phyloP scores from a whole-genome alignment of 495 filamentous ascomycete genomes.

The Aspergillus asperescens region DNA sequence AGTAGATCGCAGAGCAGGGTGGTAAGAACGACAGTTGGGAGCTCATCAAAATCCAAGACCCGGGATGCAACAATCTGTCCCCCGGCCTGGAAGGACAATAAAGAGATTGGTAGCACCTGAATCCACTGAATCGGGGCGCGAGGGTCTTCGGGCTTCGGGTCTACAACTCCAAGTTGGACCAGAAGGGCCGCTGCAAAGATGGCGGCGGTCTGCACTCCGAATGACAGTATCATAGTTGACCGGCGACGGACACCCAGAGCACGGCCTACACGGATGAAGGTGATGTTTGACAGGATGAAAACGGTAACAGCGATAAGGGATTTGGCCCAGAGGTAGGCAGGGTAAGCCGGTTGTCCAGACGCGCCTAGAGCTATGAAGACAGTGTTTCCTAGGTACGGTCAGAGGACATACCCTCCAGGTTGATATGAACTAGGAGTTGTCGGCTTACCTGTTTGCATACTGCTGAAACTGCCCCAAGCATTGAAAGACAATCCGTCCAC shows the following conservation, averaged over 20 bases:
- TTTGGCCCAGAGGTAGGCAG: conserved; percentile 40
- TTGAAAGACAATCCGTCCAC: conserved; percentile 38
- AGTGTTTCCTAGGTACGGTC: conserved; percentile 28
- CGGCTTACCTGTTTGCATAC: conserved; percentile 53
- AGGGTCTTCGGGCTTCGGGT: conserved; percentile 31
- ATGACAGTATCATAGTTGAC: conserved; percentile 49
- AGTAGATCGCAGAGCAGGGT: conserved; percentile 59
- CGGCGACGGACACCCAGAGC: conserved; percentile 35
- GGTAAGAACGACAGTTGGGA: conserved; percentile 67
- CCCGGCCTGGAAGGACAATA: conserved; percentile 64
- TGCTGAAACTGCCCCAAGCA: conserved; percentile 53
- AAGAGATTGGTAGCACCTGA: conserved; percentile 43
- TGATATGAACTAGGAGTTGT: neutral
- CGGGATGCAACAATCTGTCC: conserved; percentile 61
- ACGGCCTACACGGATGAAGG: conserved; percentile 34
- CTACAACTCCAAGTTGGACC: conserved; percentile 40
- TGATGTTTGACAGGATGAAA: conserved; percentile 31
- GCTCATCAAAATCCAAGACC: conserved; percentile 56
- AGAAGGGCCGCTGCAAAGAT: conserved; percentile 51
- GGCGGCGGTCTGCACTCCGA: conserved; percentile 48
- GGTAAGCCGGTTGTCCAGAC: conserved; percentile 34
- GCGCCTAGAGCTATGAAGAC: conserved; percentile 38
- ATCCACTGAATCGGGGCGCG: conserved; percentile 33
- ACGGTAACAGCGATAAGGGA: conserved; percentile 32
- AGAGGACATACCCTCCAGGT: neutral